Conservation (phyloP, 2,329 filamentous ascomycete genomes). For the Blastomyces silverae region DNA sequence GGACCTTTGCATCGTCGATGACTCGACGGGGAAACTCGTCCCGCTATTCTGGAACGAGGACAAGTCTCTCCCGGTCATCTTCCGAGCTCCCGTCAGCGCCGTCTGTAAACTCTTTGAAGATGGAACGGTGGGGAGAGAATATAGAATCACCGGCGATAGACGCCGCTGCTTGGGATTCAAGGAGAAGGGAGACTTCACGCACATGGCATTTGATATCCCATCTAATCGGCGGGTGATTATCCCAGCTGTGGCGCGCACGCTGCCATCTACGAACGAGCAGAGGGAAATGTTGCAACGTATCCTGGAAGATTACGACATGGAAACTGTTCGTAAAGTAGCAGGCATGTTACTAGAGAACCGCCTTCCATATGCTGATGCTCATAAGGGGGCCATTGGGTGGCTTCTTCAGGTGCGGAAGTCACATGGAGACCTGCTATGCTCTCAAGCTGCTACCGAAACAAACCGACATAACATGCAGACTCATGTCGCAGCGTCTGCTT, state of each 20-base stretch:
- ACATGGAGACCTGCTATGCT: background rate
- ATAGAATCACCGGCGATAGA: constrained; percentile 7
- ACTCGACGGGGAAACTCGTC: constrained; percentile 5
- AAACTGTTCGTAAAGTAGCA: constrained; percentile 2
- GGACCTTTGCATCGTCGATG: constrained; percentile 8
- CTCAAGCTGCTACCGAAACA: too few species aligned
- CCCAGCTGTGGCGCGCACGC: constrained; percentile 2
- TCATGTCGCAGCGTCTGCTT: constrained; percentile 7
- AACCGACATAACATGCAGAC: constrained; percentile 7
- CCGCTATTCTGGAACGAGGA: background rate
- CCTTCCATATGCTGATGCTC: constrained; percentile 5
- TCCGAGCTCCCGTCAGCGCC: background rate
- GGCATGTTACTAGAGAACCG: constrained; percentile 1
- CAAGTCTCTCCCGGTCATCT: constrained; percentile 1
- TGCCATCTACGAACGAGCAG: background rate
- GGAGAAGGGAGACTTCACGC: background rate
- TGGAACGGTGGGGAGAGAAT: background rate
- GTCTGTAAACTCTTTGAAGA: background rate
- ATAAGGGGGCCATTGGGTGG: constrained; percentile 5
- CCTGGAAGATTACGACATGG: constrained; percentile 3
- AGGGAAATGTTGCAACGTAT: constrained; percentile 10
- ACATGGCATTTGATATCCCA: constrained; percentile 9
- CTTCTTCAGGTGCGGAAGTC: constrained; percentile 8
- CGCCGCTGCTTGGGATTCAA: background rate
- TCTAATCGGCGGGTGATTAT: background rate